Conservation (phyloP, 345 rosid genomes). For the Excoecaria cochinchinensis region DNA sequence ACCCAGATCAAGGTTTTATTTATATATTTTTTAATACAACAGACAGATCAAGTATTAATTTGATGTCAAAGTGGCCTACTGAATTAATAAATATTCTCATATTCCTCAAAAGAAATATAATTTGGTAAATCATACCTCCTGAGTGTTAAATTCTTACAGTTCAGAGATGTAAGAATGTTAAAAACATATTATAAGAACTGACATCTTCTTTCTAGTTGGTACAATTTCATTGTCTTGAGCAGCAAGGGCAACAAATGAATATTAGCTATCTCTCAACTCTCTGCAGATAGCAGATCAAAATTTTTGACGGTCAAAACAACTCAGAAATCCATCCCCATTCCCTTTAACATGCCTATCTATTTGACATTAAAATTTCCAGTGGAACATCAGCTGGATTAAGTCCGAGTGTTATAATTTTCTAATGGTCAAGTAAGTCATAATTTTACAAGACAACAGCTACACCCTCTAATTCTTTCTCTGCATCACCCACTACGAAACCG, state of each 20-base stretch:
- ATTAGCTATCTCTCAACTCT: slow-evolving; percentile 14
- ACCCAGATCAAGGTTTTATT: too few species aligned
- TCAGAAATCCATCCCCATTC: slow-evolving; percentile 20
- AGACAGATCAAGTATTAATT: too few species aligned
- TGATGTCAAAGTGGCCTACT: too few species aligned
- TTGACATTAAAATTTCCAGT: slow-evolving; percentile 16
- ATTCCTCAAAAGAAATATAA: too few species aligned
- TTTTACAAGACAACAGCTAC: slow-evolving; percentile 31
- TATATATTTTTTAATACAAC: too few species aligned
- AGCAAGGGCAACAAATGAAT: slow-evolving; percentile 7
- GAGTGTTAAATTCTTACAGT: too few species aligned
- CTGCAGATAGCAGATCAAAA: slow-evolving; percentile 11
- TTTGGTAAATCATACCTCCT: too few species aligned
- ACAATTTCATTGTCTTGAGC: not conserved
- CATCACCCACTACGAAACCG: slow-evolving; percentile 33
- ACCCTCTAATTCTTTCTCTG: not conserved
- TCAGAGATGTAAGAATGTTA: too few species aligned
- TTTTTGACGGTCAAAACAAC: slow-evolving; percentile 12
- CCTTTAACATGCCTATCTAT: slow-evolving; percentile 15
- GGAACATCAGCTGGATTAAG: slow-evolving; percentile 19
- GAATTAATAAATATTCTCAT: too few species aligned
- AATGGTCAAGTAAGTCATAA: slow-evolving; percentile 24
- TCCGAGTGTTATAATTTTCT: slow-evolving; percentile 31
- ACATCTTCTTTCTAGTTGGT: not conserved
- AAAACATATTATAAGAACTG: too few species aligned